These are phyloP conservation scores for Akanthomyces lecanii DNA, from an alignment of 2,329 filamentous ascomycete species.

Conservation along the genomic window DNA sequence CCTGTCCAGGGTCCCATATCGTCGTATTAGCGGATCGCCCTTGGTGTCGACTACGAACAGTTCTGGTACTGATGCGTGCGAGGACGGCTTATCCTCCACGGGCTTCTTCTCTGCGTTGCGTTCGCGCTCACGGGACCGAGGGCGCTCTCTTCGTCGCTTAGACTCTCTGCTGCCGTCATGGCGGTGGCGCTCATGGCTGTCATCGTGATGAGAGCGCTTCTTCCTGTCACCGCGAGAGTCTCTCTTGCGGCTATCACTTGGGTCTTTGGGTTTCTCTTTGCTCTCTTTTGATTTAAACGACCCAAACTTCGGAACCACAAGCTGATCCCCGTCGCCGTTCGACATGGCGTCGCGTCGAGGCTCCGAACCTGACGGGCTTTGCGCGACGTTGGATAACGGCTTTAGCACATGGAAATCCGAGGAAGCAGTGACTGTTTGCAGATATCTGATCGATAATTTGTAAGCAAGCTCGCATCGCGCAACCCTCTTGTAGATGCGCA, in stretches of 20 bases:
- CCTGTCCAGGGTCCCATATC: slow-evolving; percentile 69
- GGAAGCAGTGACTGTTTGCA: too few species aligned
- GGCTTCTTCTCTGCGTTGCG: slow-evolving; percentile 4
- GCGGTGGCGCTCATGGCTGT: slow-evolving; percentile 19
- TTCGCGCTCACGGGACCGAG: slow-evolving; percentile 7
- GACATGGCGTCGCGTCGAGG: slow-evolving; percentile 24
- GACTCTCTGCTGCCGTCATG: slow-evolving; percentile 19
- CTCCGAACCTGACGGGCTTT: neutral
- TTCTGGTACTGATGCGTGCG: neutral
- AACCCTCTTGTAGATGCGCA: neutral
- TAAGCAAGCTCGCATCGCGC: too few species aligned
- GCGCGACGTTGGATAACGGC: neutral
- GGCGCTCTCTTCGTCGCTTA: slow-evolving; percentile 20
- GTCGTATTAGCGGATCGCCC: slow-evolving; percentile 71
- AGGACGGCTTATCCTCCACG: slow-evolving; percentile 4
- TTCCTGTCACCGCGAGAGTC: slow-evolving; percentile 17
- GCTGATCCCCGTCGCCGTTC: slow-evolving; percentile 23
- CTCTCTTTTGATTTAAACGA: slow-evolving; percentile 56
- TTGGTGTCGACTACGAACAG: slow-evolving; percentile 63
- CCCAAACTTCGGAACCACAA: slow-evolving; percentile 62
- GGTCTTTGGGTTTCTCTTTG: slow-evolving; percentile 33
- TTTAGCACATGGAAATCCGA: neutral
- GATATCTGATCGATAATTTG: neutral
- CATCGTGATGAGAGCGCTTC: slow-evolving; percentile 15
- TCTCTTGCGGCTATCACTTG: slow-evolving; percentile 19